Base-by-base conservation (phyloP, 345 rosid species). In the Trapa bicornis region DNA sequence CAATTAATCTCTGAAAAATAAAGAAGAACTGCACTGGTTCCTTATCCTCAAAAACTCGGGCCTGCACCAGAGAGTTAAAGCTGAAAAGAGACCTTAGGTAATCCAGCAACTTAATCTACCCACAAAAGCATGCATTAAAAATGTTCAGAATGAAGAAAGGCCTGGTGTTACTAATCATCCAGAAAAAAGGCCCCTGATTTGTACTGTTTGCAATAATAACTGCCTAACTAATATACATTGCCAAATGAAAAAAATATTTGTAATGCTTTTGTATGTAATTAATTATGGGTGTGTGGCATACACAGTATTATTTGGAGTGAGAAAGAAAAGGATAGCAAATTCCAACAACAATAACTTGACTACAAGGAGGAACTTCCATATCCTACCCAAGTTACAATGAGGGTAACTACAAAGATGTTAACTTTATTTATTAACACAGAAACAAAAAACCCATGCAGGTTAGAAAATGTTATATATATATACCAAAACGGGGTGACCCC, bases 1-100 rank as follows among this genome's bases (percentile, higher is more conserved):
- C 61, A 78, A 81, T 70, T 63, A 86, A 69, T 39, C 82, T 80
- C 77, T 75, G 86, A 48, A 86, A 79, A 71, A 86, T 76, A 61
- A 75, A 70, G 76, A 82, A 85, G 75, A 91, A 83, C 7, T 81
- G 89, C 72, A 71, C 54, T 33, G 96, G 92, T 82, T 91, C 97
- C 47, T 75, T 85, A 48, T 76, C 85, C 80, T 88, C 83, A 53
- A 72, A 37, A 70, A 88, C 69, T 74, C 82, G 89, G 65, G 88
- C 87, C 97, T 91, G 83, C 75, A 81, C 42, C 60, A 62, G 68
- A 57, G 32, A 6, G 16, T n/a, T 33, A 32, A 5, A 58, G 37
- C 36, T 33, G 37, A 58, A 33, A 57, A 57, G 61, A 32, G 61
- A 8, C 1, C 16, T 45, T 45, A 45, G 48, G 2, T 13, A 45